These are phyloP conservation scores for Pythium brachiatum DNA, from an alignment of 352 stramenopile species.

Conservation along the genomic window DNA sequence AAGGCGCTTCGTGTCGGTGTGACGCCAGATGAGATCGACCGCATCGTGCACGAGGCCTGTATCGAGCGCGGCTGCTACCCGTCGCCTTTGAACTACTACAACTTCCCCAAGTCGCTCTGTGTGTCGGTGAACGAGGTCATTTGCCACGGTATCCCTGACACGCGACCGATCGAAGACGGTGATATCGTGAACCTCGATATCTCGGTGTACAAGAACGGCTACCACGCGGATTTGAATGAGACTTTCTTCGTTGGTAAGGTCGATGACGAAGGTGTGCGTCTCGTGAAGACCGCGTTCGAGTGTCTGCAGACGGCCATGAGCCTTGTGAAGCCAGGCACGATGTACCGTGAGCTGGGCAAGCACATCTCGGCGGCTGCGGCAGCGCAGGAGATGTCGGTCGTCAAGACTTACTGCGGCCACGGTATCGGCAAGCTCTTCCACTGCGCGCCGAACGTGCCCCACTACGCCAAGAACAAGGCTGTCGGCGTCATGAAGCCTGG, in stretches of 20 bases:
- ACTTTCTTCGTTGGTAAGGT: constrained; percentile 98
- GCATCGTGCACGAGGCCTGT: constrained; percentile 92
- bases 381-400: constrained; percentile 89
- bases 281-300: constrained; percentile 96
- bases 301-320: constrained; percentile 84
- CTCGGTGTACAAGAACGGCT: constrained; percentile 96
- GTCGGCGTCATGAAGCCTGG: constrained; percentile 96
- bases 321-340: constrained; percentile 93
- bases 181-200: constrained; percentile 99
- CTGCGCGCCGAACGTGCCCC: constrained; percentile 95
- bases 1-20: constrained; percentile 83
- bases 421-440: constrained; percentile 98
- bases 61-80: constrained; percentile 94
- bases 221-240: constrained; percentile 98
- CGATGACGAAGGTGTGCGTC: constrained; percentile 84
- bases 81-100: constrained; percentile 97
- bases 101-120: constrained; percentile 95
- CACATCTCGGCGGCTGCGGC: constrained; percentile 90
- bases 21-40: constrained; percentile 97
- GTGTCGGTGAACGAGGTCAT: constrained; percentile 95
- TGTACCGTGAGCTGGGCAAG: constrained; percentile 95
- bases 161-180: constrained; percentile 90
- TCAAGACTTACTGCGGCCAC: constrained; percentile 98
- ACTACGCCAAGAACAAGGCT: constrained; percentile 99
- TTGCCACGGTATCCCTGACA: constrained; percentile 98